Base-by-base conservation (phyloP, 306 rosid species). In the Begonia fuchsioides region DNA sequence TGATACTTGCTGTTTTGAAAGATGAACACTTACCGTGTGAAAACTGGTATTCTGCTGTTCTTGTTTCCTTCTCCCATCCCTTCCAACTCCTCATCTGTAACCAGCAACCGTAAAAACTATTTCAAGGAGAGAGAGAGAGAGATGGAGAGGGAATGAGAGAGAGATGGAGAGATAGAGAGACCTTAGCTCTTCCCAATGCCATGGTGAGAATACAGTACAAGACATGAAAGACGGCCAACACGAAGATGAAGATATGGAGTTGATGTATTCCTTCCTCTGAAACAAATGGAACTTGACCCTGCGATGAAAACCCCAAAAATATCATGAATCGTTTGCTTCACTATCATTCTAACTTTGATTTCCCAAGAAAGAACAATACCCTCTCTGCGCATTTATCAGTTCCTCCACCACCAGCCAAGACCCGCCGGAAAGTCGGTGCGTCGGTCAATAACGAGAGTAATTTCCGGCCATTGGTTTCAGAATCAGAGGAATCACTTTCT, bases 81-180 rank as follows among this genome's bases (percentile, higher is more conserved):
- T 79, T 90, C 98, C 98, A 90, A 9, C 82, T 71, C 59, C 82
- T 67, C 98, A 85, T 90, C 98, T 90, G 63, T 40, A 47, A 47
- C 17, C 26, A 49, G 19, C 35, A 26, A 26, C 35, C 5, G 35
- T 26, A 40, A 39, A 15, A 16, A 3, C 2, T 17, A 14, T 1
- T 40, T 17, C 35, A 39, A 12, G 1, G n/a, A 0, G 12, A 7
- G 12, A 53, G 38, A 53, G 51, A 47, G 26, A 47, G 16, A 9
- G 14, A 53, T 5, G 3, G 0, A 39, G 13, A 53, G 26, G 17
- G 46, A 43, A 18, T 13, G 49, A 45, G 15, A 45, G 49, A 13
- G 17, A 13, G 39, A 52, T 32, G 6, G 43, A 32, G 15, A 26
- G 11, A 32, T 26, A 13, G 46, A 39, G 43, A 38, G 19, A 79